Conservation (phyloP, 148 eudicot species). For the Agrostemma githago region DNA sequence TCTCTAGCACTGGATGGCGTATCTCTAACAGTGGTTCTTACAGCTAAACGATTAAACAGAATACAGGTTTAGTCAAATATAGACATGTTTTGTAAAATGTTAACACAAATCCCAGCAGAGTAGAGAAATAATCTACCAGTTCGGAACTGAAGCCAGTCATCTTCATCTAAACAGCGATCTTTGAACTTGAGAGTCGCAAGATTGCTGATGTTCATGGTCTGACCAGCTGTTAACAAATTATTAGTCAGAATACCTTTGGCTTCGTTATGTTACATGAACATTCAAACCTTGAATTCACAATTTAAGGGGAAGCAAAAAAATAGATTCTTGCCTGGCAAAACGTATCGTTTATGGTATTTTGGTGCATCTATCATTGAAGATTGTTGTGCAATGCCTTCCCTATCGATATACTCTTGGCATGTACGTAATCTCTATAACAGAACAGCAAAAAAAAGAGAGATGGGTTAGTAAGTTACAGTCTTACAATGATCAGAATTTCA, state of each 20-base stretch:
- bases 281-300: background rate
- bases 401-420: constrained; percentile 72
- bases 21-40: constrained; percentile 48
- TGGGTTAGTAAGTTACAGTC: background rate
- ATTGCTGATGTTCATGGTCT: constrained; percentile 47
- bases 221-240: constrained; percentile 49
- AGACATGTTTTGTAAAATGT: background rate
- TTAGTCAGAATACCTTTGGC: constrained; percentile 2
- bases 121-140: constrained; percentile 42
- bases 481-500: too few relatives aligned
- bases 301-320: background rate
- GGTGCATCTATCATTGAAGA: constrained; percentile 68
- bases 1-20: constrained; percentile 21
- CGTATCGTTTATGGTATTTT: constrained; percentile 75
- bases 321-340: constrained; percentile 66
- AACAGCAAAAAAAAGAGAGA: constrained; percentile 14
- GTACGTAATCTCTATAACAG: constrained; percentile 63
- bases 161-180: constrained; percentile 56
- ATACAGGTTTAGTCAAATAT: background rate
- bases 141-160: constrained; percentile 68
- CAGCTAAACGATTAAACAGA: constrained; percentile 35
- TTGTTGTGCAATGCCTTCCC: constrained; percentile 83
- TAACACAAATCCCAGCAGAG: constrained; percentile 1
- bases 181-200: constrained; percentile 41
- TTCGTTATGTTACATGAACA: background rate